Percentiles rank a stretch among this genome's conserved stretches.
Conservation (phyloP, 257 asterid species). For the Solanum corneliomulleri region DNA sequence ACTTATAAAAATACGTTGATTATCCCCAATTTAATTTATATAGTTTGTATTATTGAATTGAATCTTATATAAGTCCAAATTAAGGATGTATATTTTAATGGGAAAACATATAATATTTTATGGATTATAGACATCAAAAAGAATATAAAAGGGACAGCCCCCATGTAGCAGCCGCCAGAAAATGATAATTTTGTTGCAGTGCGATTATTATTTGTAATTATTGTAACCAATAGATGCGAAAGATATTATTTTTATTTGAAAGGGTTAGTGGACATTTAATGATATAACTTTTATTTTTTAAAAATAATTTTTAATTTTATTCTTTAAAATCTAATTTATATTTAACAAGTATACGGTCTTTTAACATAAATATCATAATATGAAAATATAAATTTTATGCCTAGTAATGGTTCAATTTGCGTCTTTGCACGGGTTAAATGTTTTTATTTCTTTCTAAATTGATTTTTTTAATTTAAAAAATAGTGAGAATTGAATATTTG, state of each 20-base stretch:
- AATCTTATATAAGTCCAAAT: background rate
- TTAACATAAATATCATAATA: too few relatives aligned
- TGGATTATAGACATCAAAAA: background rate
- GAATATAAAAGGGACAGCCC: background rate
- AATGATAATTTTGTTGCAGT: background rate
- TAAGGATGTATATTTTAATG: background rate
- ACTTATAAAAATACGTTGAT: background rate
- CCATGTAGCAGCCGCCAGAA: background rate
- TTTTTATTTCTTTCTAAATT: background rate
- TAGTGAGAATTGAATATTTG: background rate
- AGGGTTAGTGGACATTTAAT: background rate
- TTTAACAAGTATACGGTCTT: too few relatives aligned
- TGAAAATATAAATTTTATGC: too few relatives aligned
- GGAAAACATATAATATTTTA: background rate
- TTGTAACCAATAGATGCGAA: background rate
- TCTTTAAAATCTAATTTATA: too few relatives aligned
- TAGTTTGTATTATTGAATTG: background rate
- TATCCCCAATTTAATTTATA: background rate
- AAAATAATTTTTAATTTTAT: too few relatives aligned
- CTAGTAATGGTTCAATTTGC: background rate
- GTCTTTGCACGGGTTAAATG: background rate
- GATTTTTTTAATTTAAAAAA: too few relatives aligned
- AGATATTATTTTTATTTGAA: background rate
- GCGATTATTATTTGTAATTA: background rate
- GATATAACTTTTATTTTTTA: too few relatives aligned